Conservation (phyloP, 306 rosid genomes). For the Prosopis cineraria region DNA sequence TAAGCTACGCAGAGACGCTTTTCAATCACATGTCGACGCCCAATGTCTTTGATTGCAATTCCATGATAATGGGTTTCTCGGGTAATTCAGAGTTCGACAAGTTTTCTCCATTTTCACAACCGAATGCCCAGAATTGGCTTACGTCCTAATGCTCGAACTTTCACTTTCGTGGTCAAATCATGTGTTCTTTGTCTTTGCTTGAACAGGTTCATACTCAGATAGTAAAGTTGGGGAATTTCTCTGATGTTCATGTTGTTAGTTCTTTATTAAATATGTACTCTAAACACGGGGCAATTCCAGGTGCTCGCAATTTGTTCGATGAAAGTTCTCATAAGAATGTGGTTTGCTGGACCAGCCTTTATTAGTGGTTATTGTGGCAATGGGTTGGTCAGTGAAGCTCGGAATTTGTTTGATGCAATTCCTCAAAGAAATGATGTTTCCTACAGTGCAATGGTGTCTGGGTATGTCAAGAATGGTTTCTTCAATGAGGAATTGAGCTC, state of each 20-base stretch:
- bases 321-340: conserved; percentile 38
- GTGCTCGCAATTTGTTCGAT: conserved; percentile 41
- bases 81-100: conserved; percentile 6
- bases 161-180: conserved; percentile 23
- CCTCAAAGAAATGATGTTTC: conserved; percentile 36
- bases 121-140: conserved; percentile 29
- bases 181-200: conserved; percentile 24
- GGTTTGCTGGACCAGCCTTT: conserved; percentile 48
- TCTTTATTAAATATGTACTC: conserved; percentile 33
- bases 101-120: conserved; percentile 29
- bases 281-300: not conserved
- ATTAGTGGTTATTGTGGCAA: conserved; percentile 36
- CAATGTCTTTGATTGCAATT: conserved; percentile 42
- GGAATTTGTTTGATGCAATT: conserved; percentile 30
- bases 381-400: conserved; percentile 38
- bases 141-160: conserved; percentile 41
- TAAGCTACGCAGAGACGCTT: conserved; percentile 32
- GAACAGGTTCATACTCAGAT: conserved; percentile 31
- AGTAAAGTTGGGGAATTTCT: conserved; percentile 21
- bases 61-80: conserved; percentile 35
- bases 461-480: conserved; percentile 44
- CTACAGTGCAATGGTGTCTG: conserved; percentile 46
- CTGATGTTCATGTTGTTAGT: conserved; percentile 32
- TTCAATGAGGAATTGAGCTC: conserved; percentile 33
- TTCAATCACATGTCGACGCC: conserved; percentile 38